A percentile compares a stretch with the other conserved stretches of the same genome.
phyloP scores from a whole-genome alignment of 371 early-diverging fungal genomes.

The Syncephalastrum contaminatum region DNA sequence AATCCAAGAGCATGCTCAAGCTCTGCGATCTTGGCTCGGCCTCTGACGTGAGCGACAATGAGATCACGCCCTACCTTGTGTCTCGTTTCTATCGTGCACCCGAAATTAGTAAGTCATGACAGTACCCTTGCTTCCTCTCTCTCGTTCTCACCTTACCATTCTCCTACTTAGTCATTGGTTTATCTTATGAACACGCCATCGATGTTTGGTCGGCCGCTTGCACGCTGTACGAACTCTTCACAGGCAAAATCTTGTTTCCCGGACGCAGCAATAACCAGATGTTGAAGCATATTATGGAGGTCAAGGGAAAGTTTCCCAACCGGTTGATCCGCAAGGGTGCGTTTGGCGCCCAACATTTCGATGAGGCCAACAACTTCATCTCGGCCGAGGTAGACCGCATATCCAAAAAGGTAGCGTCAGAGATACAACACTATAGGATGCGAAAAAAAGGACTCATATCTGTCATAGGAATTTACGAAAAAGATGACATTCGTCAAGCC shows the following conservation, averaged over 20 bases:
- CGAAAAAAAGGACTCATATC: slow-evolving; percentile 5
- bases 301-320: slow-evolving; percentile 86
- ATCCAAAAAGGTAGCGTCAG: slow-evolving; percentile 56
- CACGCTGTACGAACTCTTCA: slow-evolving; percentile 96
- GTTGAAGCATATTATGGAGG: slow-evolving; percentile 91
- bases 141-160: neutral
- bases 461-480: slow-evolving; percentile 58
- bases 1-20: slow-evolving; percentile 78
- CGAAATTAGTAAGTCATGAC: slow-evolving; percentile 82
- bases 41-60: slow-evolving; percentile 80
- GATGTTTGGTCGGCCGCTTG: slow-evolving; percentile 99
- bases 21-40: slow-evolving; percentile 96
- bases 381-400: slow-evolving; percentile 70
- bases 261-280: slow-evolving; percentile 96
- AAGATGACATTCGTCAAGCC: slow-evolving; percentile 68
- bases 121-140: neutral
- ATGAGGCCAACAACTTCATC: slow-evolving; percentile 69
- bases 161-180: slow-evolving; percentile 71
- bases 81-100: slow-evolving; percentile 99
- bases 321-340: slow-evolving; percentile 81
- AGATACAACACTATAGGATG: neutral
- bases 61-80: slow-evolving; percentile 94
- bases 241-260: slow-evolving; percentile 92
- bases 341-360: slow-evolving; percentile 84
- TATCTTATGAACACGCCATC: slow-evolving; percentile 82